Conservation (phyloP, 2,329 filamentous ascomycete species). For the Waltergamsia citrina region DNA sequence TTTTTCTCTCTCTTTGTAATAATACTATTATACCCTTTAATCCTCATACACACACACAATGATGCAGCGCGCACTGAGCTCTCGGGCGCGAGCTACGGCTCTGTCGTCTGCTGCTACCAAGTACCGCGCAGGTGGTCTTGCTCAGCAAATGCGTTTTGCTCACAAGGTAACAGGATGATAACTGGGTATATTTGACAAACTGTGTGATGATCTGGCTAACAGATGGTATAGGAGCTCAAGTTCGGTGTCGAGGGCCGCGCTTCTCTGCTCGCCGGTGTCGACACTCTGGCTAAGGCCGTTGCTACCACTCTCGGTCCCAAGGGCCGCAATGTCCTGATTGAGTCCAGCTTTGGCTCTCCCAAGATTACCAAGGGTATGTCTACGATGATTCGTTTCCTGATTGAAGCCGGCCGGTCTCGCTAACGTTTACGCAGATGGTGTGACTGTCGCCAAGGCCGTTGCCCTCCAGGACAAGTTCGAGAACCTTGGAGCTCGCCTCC, state of each 20-base stretch:
- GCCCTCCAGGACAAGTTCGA: constrained; percentile 98
- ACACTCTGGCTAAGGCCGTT: constrained; percentile 93
- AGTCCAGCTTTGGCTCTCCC: constrained; percentile 95
- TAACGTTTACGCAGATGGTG: constrained; percentile 55
- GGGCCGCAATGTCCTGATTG: constrained; percentile 96
- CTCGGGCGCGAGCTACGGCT: constrained; percentile 69
- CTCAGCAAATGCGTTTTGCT: constrained; percentile 90
- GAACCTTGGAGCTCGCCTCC: constrained; percentile 92
- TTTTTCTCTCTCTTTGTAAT: constrained; percentile 17
- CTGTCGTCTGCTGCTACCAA: constrained; percentile 60
- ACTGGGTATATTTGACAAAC: constrained; percentile 15
- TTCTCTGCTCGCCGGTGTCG: constrained; percentile 82
- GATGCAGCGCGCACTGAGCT: constrained; percentile 95
- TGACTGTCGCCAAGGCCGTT: constrained; percentile 83
- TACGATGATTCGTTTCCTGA: constrained; percentile 3
- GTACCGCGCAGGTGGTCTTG: constrained; percentile 55
- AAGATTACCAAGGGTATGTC: constrained; percentile 95
- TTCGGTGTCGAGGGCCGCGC: constrained; percentile 94
- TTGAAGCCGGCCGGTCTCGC: constrained; percentile 3
- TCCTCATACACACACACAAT: constrained; percentile 30
- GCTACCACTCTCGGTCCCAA: constrained; percentile 95
- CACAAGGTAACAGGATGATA: constrained; percentile 65
- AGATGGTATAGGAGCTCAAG: constrained; percentile 81
- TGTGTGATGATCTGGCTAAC: too few species aligned
- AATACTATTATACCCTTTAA: constrained; percentile 19